A percentile compares a stretch with the other conserved stretches of the same genome.
These are phyloP conservation scores for Ajuga reptans DNA, from an alignment of 305 asterid species.

Conservation along the genomic window DNA sequence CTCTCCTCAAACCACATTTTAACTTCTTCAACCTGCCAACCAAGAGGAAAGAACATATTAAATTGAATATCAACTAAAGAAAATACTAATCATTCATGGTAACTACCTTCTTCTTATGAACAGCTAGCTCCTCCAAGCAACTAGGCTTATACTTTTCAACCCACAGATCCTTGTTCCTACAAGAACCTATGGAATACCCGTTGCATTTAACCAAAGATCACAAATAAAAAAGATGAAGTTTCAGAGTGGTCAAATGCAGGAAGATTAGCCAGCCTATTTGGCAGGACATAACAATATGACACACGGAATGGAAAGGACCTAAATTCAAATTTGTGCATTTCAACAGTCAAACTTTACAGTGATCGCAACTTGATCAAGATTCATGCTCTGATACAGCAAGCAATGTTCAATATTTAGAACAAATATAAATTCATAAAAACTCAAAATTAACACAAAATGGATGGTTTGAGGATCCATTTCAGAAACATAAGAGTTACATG, in stretches of 20 bases:
- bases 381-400: not conserved
- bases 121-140: constrained; percentile 71
- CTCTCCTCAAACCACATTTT: constrained; percentile 79
- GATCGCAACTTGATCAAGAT: constrained; percentile 2
- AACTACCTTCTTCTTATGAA: constrained; percentile 84
- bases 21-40: constrained; percentile 77
- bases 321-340: not conserved
- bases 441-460: constrained; percentile 1
- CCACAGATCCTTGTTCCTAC: constrained; percentile 56
- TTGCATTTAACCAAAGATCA: constrained; percentile 8
- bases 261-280: constrained; percentile 2
- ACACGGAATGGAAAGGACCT: constrained; percentile 2
- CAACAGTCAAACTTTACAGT: not conserved
- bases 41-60: constrained; percentile 23
- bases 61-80: not conserved
- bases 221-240: constrained; percentile 13
- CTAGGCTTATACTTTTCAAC: constrained; percentile 64
- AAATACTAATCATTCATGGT: constrained; percentile 4
- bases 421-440: constrained; percentile 11
- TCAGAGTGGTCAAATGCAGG: constrained; percentile 13
- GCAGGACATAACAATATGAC: not conserved
- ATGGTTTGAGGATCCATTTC: not conserved
- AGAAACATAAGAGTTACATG: not conserved
- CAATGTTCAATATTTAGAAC: not conserved
- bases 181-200: constrained; percentile 35